Conservation (phyloP, 208 protist genomes). For the Crithidia bombi region DNA sequence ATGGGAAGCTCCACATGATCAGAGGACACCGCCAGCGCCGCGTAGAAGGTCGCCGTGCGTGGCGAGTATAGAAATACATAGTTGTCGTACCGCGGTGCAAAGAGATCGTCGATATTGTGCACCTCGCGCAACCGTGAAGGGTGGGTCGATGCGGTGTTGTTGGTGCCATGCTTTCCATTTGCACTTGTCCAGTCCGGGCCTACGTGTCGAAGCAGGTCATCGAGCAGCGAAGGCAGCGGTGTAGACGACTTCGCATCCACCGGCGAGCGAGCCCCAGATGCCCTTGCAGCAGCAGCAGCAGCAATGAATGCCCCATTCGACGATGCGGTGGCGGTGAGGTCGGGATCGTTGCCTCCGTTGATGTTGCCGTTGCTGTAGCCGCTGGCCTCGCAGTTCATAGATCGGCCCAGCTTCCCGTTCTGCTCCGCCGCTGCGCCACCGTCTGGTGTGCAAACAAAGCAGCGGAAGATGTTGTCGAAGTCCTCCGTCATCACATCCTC, state of each 20-base stretch:
- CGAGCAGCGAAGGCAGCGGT: neutral
- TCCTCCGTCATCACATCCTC: slow-evolving; percentile 16
- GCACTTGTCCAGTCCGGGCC: neutral
- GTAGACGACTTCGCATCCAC: neutral
- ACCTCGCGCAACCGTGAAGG: slow-evolving; percentile 22
- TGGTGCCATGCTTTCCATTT: too few relatives aligned
- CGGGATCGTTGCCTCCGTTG: neutral
- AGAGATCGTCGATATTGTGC: slow-evolving; percentile 25
- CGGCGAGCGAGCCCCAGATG: neutral
- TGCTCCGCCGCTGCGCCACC: slow-evolving; percentile 1
- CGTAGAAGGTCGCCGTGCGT: slow-evolving; percentile 37
- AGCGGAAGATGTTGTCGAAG: slow-evolving; percentile 36
- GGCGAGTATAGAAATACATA: slow-evolving; percentile 36
- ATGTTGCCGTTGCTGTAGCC: neutral
- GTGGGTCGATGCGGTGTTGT: neutral
- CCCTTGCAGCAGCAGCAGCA: neutral
- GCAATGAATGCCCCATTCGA: neutral
- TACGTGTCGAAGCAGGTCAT: slow-evolving; percentile 1
- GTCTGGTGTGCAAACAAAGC: slow-evolving; percentile 18
- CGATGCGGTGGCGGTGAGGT: neutral
- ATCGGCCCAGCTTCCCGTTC: neutral
- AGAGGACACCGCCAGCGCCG: slow-evolving; percentile 26
- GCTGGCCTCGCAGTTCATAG: neutral
- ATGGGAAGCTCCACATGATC: slow-evolving; percentile 14
- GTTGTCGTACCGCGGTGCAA: slow-evolving; percentile 13